phyloP scores from a whole-genome alignment of 257 asterid species.

The Haberlea rhodopensis region DNA sequence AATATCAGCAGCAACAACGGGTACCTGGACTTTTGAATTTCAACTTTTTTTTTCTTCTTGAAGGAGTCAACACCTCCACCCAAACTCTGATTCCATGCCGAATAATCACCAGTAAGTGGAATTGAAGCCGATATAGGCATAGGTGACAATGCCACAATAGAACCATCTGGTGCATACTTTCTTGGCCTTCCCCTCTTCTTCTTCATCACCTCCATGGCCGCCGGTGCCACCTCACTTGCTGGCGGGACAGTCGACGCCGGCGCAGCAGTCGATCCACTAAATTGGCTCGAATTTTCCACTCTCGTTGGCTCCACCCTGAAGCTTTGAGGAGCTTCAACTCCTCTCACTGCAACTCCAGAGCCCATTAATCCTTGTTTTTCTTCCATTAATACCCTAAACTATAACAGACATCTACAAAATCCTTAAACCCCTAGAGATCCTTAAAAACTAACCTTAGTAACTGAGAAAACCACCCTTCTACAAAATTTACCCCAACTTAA shows the following conservation, averaged over 20 bases:
- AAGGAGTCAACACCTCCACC: constrained; percentile 43
- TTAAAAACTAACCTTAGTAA: constrained; percentile 24
- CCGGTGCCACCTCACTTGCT: constrained; percentile 26
- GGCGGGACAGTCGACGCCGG: constrained; percentile 29
- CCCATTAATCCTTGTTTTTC: constrained; percentile 59
- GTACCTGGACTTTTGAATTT: constrained; percentile 64
- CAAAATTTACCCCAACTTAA: constrained; percentile 32
- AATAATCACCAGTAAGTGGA: constrained; percentile 74
- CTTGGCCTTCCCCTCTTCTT: constrained; percentile 94
- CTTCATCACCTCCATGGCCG: constrained; percentile 47
- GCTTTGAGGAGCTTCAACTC: constrained; percentile 61
- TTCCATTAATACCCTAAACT: constrained; percentile 62
- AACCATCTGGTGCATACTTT: constrained; percentile 68
- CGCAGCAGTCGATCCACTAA: constrained; percentile 53
- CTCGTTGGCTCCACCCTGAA: constrained; percentile 56
- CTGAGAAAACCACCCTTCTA: too few relatives aligned
- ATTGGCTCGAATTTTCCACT: constrained; percentile 42
- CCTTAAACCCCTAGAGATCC: constrained; percentile 34
- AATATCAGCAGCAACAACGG: not conserved
- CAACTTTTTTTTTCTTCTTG: constrained; percentile 77
- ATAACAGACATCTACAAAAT: constrained; percentile 15
- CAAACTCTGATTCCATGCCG: constrained; percentile 56
- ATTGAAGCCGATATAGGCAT: constrained; percentile 97
- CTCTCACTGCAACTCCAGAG: constrained; percentile 46
- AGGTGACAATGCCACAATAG: constrained; percentile 70